phyloP scores from a whole-genome alignment of 1,139 yeast genomes.

The Hanseniaspora uvarum region DNA sequence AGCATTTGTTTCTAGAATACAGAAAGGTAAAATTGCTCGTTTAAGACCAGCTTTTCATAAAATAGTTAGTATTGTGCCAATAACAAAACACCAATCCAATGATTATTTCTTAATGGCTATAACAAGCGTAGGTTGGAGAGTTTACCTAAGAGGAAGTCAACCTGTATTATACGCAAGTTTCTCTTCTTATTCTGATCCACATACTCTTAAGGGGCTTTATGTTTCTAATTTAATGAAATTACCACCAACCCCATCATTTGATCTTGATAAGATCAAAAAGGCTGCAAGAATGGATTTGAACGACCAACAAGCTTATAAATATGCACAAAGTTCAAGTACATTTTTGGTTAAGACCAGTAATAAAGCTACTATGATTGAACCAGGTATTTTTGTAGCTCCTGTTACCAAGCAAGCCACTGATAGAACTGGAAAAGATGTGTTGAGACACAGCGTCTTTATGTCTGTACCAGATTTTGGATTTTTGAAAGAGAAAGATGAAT shows the following conservation, averaged over 20 bases:
- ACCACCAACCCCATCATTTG: constrained; percentile 52
- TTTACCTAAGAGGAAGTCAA: constrained; percentile 50
- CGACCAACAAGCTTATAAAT: constrained; percentile 33
- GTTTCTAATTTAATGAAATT: constrained; percentile 42
- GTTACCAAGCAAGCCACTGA: constrained; percentile 30
- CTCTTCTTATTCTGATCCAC: constrained; percentile 2
- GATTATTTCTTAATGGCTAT: constrained; percentile 71
- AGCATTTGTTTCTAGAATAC: constrained; percentile 30
- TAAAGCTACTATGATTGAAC: constrained; percentile 53
- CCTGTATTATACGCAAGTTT: constrained; percentile 25
- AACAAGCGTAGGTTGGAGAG: constrained; percentile 77
- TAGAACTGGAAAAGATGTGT: constrained; percentile 20
- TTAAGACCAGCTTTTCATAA: constrained; percentile 34
- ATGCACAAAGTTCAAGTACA: constrained; percentile 36
- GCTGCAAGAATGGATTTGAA: constrained; percentile 36
- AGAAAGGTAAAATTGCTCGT: constrained; percentile 35
- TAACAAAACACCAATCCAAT: constrained; percentile 54
- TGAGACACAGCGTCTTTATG: constrained; percentile 44
- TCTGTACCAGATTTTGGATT: constrained; percentile 79
- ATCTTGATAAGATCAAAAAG: not conserved
- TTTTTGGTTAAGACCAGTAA: constrained; percentile 35
- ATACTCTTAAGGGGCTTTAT: not conserved
- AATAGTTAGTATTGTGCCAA: constrained; percentile 53
- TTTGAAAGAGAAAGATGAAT: constrained; percentile 56
- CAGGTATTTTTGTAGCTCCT: constrained; percentile 66